A percentile compares a stretch with the other conserved stretches of the same genome.
Conservation (phyloP, 306 rosid species). For the Rosa persica region DNA sequence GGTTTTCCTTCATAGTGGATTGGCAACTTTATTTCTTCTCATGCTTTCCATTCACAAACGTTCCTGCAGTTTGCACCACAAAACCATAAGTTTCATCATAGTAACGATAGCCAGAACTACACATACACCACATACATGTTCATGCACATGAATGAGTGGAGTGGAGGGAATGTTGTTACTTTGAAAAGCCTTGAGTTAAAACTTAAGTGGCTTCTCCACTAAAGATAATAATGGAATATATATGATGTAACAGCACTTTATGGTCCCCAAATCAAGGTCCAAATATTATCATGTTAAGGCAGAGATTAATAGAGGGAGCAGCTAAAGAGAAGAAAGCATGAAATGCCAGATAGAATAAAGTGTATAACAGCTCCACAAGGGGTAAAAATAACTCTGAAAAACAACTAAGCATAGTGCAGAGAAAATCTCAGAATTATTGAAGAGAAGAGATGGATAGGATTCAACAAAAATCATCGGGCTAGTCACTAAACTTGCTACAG, state of each 20-base stretch:
- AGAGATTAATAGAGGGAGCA: not conserved
- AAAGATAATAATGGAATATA: not conserved
- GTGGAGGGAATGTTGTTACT: not conserved
- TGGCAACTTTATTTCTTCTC: conserved; percentile 29
- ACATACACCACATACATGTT: not conserved
- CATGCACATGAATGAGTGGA: not conserved
- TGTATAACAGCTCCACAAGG: not conserved
- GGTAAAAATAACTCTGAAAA: not conserved
- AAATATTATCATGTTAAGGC: not conserved
- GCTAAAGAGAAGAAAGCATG: not conserved
- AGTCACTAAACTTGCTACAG: not conserved
- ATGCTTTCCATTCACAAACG: conserved; percentile 19
- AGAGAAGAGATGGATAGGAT: not conserved
- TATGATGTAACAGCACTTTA: not conserved
- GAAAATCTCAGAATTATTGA: not conserved
- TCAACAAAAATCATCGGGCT: not conserved
- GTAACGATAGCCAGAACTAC: not conserved
- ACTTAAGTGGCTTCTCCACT: not conserved
- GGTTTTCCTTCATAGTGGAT: conserved; percentile 14
- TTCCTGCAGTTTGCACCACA: conserved; percentile 32
- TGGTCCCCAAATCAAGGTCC: not conserved
- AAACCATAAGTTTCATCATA: not conserved
- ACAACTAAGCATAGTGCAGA: not conserved
- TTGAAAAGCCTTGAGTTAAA: not conserved
- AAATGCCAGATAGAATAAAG: not conserved